Conservation (phyloP, 257 asterid species). For the Schizonepeta tenuifolia region DNA sequence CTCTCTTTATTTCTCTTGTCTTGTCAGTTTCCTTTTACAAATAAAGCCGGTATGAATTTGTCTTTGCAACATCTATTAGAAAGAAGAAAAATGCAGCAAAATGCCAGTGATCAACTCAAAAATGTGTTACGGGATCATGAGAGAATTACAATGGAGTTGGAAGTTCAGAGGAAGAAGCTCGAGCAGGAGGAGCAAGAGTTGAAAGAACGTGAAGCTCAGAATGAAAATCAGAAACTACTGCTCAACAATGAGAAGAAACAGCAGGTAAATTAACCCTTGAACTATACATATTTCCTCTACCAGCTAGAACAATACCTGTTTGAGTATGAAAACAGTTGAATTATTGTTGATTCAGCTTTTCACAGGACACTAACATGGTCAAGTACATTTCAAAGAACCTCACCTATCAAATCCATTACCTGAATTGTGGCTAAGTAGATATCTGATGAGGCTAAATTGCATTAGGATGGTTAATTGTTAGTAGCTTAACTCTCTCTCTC, state of each 20-base stretch:
- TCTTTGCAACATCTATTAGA: constrained; percentile 31
- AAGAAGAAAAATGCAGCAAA: constrained; percentile 43
- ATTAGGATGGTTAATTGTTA: not conserved
- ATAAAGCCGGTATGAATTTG: constrained; percentile 14
- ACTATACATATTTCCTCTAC: not conserved
- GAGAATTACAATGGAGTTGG: constrained; percentile 36
- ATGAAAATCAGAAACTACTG: constrained; percentile 38
- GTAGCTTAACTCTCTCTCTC: not conserved
- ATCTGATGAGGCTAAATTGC: not conserved
- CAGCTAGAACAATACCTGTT: not conserved
- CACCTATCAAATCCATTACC: not conserved
- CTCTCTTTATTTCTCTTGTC: not conserved
- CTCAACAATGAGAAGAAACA: constrained; percentile 42
- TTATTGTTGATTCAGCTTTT: not conserved
- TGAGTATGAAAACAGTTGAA: constrained; percentile 8
- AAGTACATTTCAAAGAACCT: not conserved
- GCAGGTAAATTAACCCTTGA: constrained; percentile 44
- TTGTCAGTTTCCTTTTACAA: not conserved
- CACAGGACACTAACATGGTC: not conserved
- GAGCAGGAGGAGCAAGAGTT: constrained; percentile 38
- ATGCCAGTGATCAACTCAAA: constrained; percentile 33
- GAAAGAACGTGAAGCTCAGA: constrained; percentile 53
- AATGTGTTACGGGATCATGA: constrained; percentile 38
- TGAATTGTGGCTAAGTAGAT: not conserved
- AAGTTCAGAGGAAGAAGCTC: constrained; percentile 40